Base-by-base conservation (phyloP, 2,329 filamentous ascomycete species). In the Chaetoscypha palmicola region DNA sequence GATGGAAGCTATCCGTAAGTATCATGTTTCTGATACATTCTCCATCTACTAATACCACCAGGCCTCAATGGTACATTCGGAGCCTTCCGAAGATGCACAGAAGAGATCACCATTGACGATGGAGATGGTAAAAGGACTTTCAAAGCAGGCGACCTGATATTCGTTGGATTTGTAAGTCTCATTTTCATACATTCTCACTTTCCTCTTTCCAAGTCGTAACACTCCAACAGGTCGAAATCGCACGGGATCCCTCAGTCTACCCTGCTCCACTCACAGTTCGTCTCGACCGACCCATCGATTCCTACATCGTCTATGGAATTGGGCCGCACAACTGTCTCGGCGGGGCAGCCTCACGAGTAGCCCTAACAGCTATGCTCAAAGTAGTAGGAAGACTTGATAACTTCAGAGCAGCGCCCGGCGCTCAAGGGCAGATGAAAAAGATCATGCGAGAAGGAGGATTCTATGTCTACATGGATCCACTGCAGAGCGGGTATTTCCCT, bases 401-500 rank as follows among this genome's bases (percentile, higher is more conserved):
- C 20, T 21, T 36, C 16, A 14, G 33, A 12, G 16, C 16, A 19
- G 16, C 33, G 19, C 33, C 33, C 4, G 33, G 33, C 8, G 16
- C 16, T 12, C 16, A 17, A 12, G 33, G 33, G 16, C 19, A 19
- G 33, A 19, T 36, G 14, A 81, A 80, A 65, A 63, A 52, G 16
- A 49, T 55, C 20, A 28, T 42, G 4, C 46, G 44, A 2, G 37
- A 41, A 10, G 32, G 37, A 5, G 53, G 50, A 0, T 36, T 38
- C n/a, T 48, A 35, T 8, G 65, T 75, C 5, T 87, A 85, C 59
- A 67, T 86, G 69, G 73, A 74, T 28, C 76, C 83, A 62, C 79
- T 86, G 56, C 79, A 80, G 67, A 75, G 77, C 12, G 66, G 66
- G 16, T 72, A 70, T 53, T 74, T 68, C 48, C 67, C 72, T 17